phyloP scores from a whole-genome alignment of 225 moss, liverwort and hornwort genomes.

The Takakia lepidozioides region DNA sequence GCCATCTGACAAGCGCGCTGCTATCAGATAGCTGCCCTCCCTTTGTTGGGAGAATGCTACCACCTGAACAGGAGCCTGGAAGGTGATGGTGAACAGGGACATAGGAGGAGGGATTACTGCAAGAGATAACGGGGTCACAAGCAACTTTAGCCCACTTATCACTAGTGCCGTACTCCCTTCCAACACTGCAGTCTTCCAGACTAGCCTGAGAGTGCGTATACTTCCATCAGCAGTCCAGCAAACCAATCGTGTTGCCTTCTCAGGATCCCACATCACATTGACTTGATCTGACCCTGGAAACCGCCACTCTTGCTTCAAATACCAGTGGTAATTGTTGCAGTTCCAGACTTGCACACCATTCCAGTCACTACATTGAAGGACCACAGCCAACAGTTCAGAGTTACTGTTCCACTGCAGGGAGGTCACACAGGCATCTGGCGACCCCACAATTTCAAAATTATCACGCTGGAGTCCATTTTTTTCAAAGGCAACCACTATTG shows the following conservation, averaged over 20 bases:
- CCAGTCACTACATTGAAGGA: slow-evolving; percentile 56
- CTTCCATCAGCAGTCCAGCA: slow-evolving; percentile 72
- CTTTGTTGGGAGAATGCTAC: slow-evolving; percentile 45
- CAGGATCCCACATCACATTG: slow-evolving; percentile 77
- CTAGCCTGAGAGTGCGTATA: slow-evolving; percentile 48
- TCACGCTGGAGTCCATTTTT: slow-evolving; percentile 90
- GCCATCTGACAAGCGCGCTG: slow-evolving; percentile 75
- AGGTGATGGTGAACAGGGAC: slow-evolving; percentile 63
- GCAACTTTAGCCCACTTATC: slow-evolving; percentile 59
- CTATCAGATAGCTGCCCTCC: slow-evolving; percentile 33
- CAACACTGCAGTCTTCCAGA: slow-evolving; percentile 79
- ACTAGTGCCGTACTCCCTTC: slow-evolving; percentile 66
- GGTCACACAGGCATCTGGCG: slow-evolving; percentile 40
- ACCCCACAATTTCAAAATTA: slow-evolving; percentile 62
- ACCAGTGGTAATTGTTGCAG: slow-evolving; percentile 93
- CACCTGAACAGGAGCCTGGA: slow-evolving; percentile 66
- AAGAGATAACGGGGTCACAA: slow-evolving; percentile 63
- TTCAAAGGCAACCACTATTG: slow-evolving; percentile 62
- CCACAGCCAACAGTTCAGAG: slow-evolving; percentile 77
- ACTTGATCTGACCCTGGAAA: slow-evolving; percentile 57
- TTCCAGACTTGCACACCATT: slow-evolving; percentile 84
- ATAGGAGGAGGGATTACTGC: slow-evolving; percentile 86
- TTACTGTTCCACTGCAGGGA: slow-evolving; percentile 79
- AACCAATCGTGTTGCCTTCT: slow-evolving; percentile 63
- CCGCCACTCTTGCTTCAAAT: slow-evolving; percentile 81